Base-by-base conservation (phyloP, 352 stramenopile genomes). In the Peronospora destructor region DNA sequence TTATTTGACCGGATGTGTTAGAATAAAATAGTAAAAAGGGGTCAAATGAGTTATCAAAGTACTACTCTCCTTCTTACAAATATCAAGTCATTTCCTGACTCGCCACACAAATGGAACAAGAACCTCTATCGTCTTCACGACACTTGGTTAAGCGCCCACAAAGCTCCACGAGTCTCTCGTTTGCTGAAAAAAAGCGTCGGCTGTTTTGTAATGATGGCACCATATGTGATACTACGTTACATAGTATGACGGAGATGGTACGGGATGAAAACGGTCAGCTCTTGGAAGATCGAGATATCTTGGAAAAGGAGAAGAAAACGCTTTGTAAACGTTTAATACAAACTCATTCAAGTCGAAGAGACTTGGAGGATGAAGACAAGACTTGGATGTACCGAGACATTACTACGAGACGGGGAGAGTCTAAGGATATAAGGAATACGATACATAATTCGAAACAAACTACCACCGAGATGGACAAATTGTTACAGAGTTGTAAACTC, bases 221-320 rank as follows among this genome's bases (percentile, higher is more conserved):
- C 11, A 25, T 63, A 9, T 43, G 52, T 11, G 59, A 63, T 19
- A 59, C 63, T 7, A 59, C 56, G 30, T 61, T 79, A 44, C 64
- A 54, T 21, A 64, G 70, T 28, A 72, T 62, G 41, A 64, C 68
- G 35, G 60, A 80, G 45, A 40, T 59, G 35, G 43, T 78, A 33
- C 64, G 66, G 12, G 28, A 26, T 17, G 69, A 78, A 38, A 81
- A 81, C 49, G 37, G 53, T 23, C 54, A 71, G 41, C 53, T 80
- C 3, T 48, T 58, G 44, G 14, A 35, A 26, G 49, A 50, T 23
- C 51, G 51, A 29, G 39, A 48, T 2, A 42, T 25, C n/a, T 37
- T 70, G 2, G 41, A 74, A 19, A 28, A 32, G n/a, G 47, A 53
- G 32, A 63, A 66, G 4, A 16, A 44, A 10, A 19, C 36, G 21